A percentile compares a stretch with the other conserved stretches of the same genome.
These are phyloP conservation scores for Kwoniella heveanensis DNA, from an alignment of 768 basidiomycete species.

Conservation along the genomic window DNA sequence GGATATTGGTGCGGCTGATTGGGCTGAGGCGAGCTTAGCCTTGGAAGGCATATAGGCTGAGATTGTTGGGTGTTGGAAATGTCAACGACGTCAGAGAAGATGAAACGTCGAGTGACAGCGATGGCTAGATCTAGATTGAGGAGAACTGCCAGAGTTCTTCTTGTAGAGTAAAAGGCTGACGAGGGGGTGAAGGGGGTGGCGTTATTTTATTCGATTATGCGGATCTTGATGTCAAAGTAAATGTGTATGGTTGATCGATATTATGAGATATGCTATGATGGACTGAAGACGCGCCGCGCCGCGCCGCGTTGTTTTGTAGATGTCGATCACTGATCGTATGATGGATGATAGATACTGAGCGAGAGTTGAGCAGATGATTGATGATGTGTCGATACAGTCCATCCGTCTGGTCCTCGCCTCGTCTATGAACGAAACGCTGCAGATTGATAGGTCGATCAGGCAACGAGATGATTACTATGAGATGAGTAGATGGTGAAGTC, in stretches of 20 bases:
- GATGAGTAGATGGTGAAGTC: not conserved
- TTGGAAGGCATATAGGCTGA: not conserved
- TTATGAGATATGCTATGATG: not conserved
- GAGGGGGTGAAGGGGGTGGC: constrained; percentile 1
- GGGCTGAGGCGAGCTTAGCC: not conserved
- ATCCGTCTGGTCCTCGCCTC: too few species aligned
- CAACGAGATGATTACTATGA: too few species aligned
- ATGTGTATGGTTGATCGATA: not conserved
- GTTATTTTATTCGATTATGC: not conserved
- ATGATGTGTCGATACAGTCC: not conserved
- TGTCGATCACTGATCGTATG: constrained; percentile 1
- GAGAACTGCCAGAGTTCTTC: not conserved
- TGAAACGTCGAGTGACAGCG: not conserved
- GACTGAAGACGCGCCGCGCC: not conserved
- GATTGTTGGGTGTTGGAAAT: too few species aligned
- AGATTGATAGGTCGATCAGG: too few species aligned
- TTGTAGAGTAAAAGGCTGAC: not conserved
- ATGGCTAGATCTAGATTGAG: not conserved
- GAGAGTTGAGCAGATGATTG: too few species aligned
- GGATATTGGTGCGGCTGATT: constrained; percentile 14
- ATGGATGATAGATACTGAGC: not conserved
- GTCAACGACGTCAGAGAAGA: too few species aligned
- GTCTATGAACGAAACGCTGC: too few species aligned
- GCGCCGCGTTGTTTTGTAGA: not conserved
- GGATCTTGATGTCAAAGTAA: not conserved